Percentiles rank a stretch among this genome's conserved stretches.
Evolutionary conservation across 2,329 filamentous ascomycete genomes (phyloP).

Genomic region (Calonectria montana): DNA sequence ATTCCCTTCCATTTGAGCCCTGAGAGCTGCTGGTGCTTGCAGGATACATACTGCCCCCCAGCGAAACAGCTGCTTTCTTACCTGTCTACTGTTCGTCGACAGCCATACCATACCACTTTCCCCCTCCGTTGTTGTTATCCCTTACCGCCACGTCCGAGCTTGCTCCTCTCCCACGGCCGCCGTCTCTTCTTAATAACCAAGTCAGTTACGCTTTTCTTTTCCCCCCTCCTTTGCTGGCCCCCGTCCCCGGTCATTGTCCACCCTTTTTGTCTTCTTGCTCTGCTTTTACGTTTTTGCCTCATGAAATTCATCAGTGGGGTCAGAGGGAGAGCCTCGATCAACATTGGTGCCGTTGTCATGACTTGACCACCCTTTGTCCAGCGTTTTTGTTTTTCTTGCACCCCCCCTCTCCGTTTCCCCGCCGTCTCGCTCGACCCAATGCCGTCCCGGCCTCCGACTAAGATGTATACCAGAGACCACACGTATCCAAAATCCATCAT

Average conservation of each 20-base stretch:
- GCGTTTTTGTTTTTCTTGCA: conserved; percentile 31
- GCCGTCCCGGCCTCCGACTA: conserved; percentile 49
- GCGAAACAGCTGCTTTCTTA: conserved; percentile 45
- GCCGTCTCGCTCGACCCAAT: conserved; percentile 25
- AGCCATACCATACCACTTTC: conserved; percentile 44
- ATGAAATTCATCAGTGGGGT: conserved; percentile 45
- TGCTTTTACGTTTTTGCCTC: conserved; percentile 33
- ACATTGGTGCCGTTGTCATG: conserved; percentile 38
- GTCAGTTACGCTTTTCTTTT: conserved; percentile 43
- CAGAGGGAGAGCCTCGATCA: conserved; percentile 40
- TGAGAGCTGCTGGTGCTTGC: conserved; percentile 47
- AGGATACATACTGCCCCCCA: conserved; percentile 46
- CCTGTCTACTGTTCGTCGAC: conserved; percentile 36
- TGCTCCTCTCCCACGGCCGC: conserved; percentile 31
- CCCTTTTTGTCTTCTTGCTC: conserved; percentile 32
- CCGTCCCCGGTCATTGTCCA: conserved; percentile 34
- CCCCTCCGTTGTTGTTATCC: conserved; percentile 41
- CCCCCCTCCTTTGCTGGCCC: conserved; percentile 28
- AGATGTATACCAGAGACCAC: conserved; percentile 64
- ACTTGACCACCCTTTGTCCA: conserved; percentile 35
- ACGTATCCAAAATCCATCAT: conserved; percentile 61
- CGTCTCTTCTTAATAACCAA: conserved; percentile 39
- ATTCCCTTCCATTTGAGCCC: conserved; percentile 44
- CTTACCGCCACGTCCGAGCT: conserved; percentile 44
- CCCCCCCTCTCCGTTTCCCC: conserved; percentile 19